Conservation (phyloP, 441 rosid species). For the Corymbia calophylla region DNA sequence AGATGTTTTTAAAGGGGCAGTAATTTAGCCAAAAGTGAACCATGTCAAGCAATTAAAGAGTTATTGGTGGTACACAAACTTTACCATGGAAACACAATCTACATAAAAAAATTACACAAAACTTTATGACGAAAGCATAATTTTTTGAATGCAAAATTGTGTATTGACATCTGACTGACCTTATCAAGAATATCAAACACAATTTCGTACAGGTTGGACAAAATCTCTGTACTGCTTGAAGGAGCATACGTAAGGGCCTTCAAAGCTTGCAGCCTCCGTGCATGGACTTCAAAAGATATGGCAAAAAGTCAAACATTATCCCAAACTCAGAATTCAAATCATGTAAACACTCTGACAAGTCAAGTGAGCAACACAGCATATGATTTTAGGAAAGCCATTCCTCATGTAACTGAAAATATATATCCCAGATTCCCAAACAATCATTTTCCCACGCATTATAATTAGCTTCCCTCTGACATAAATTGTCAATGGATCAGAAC, state of each 20-base stretch:
- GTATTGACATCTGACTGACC: constrained; percentile 7
- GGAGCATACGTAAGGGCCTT: constrained; percentile 97
- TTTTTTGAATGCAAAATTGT: not conserved
- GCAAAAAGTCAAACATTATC: constrained; percentile 23
- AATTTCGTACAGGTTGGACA: constrained; percentile 80
- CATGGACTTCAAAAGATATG: constrained; percentile 62
- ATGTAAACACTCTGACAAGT: not conserved
- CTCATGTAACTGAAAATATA: not conserved
- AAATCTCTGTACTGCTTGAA: constrained; percentile 70
- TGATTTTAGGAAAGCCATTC: not conserved
- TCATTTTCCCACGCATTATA: not conserved
- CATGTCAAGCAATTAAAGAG: not conserved
- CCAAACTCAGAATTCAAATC: not conserved
- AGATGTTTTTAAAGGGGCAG: not conserved
- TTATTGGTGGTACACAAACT: constrained; percentile 28
- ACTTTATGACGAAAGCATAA: not conserved
- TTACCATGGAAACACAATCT: not conserved
- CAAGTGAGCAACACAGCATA: not conserved
- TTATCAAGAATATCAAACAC: constrained; percentile 94
- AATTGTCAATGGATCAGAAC: not conserved
- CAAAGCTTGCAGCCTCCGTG: constrained; percentile 93
- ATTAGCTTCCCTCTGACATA: not conserved
- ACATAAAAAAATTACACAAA: not conserved
- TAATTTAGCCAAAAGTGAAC: not conserved
- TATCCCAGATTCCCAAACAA: not conserved